Conservation (phyloP, 768 basidiomycete genomes). For the Kwoniella heveanensis region DNA sequence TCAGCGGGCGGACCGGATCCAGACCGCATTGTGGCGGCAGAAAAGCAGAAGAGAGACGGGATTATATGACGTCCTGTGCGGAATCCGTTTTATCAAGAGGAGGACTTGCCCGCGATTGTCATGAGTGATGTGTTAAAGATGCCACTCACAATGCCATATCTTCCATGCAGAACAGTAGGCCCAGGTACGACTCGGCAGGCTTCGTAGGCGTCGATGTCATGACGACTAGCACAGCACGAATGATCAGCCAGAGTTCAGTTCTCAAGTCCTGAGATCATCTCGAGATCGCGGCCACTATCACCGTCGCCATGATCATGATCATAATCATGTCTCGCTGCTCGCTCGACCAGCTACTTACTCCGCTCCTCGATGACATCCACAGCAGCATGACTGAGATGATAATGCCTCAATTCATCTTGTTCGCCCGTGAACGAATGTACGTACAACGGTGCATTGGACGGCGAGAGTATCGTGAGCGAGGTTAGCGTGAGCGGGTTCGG, state of each 20-base stretch:
- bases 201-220: conserved; percentile 48
- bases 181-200: conserved; percentile 51
- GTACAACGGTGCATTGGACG: conserved; percentile 47
- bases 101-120: too few species aligned
- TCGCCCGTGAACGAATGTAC: conserved; percentile 51
- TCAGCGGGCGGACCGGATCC: too few species aligned
- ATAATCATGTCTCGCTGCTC: too few species aligned
- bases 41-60: too few species aligned
- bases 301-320: too few species aligned
- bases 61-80: too few species aligned
- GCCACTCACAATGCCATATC: conserved; percentile 55
- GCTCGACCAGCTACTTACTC: too few species aligned
- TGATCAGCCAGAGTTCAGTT: too few species aligned
- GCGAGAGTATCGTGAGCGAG: conserved; percentile 51
- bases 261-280: too few species aligned
- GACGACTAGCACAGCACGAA: conserved; percentile 32
- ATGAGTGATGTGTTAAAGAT: neutral
- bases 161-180: conserved; percentile 54
- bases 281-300: too few species aligned
- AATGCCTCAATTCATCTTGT: conserved; percentile 51
- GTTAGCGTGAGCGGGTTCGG: conserved; percentile 51
- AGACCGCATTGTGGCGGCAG: too few species aligned
- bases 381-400: conserved; percentile 52
- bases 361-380: conserved; percentile 55
- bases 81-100: too few species aligned